A percentile compares a stretch with the other conserved stretches of the same genome.
These are phyloP conservation scores for Carex pumila DNA, from an alignment of 176 grass and related monocot genomes.

Conservation along the genomic window DNA sequence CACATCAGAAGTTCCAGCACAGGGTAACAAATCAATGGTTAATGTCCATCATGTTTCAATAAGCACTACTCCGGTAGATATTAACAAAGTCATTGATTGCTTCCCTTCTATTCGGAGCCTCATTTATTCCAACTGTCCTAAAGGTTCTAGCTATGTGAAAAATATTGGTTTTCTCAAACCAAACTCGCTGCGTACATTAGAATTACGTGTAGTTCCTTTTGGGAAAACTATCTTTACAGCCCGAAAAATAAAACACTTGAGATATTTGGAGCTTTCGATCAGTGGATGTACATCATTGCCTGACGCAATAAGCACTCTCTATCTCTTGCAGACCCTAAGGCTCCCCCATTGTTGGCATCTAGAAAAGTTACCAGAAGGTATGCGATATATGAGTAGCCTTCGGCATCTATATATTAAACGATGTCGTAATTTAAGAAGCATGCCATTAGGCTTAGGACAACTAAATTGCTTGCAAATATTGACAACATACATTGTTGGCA, in stretches of 20 bases:
- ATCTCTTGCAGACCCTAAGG: neutral
- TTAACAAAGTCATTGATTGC: neutral
- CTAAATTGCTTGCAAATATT: slow-evolving; percentile 16
- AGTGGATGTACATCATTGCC: neutral
- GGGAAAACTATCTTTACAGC: neutral
- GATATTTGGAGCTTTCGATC: neutral
- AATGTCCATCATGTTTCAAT: neutral
- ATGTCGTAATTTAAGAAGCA: neutral
- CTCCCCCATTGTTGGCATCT: neutral
- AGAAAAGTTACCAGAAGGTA: slow-evolving; percentile 24
- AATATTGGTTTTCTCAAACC: slow-evolving; percentile 22
- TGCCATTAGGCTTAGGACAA: slow-evolving; percentile 5
- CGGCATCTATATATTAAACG: neutral
- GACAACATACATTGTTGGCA: slow-evolving; percentile 3
- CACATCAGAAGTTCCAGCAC: neutral
- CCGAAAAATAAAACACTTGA: slow-evolving; percentile 5
- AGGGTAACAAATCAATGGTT: neutral
- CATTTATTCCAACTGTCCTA: neutral
- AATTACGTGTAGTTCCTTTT: neutral
- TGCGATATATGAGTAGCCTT: slow-evolving; percentile 29
- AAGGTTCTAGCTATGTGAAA: neutral
- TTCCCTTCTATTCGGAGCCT: neutral
- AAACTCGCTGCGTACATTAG: slow-evolving; percentile 1
- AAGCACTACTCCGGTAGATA: neutral
- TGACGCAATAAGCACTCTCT: neutral